Evolutionary conservation across 306 rosid genomes (phyloP).

Genomic region (Vigna hirtella): DNA sequence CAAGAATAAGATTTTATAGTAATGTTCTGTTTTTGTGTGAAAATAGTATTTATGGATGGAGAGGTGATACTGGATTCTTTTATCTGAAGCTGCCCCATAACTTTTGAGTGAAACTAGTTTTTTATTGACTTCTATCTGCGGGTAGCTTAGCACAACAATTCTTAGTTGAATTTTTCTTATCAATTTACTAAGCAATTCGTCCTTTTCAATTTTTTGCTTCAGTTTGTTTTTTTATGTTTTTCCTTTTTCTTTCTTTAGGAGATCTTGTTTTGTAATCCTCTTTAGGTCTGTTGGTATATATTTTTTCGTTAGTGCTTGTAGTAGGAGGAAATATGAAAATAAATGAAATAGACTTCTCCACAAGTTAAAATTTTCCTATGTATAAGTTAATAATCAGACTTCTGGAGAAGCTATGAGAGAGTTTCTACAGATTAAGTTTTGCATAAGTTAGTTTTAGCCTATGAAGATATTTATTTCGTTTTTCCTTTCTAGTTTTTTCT

Average conservation of each 20-base stretch:
- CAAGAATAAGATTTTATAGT: background rate
- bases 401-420: no score
- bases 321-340: no score
- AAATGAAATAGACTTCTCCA: no score
- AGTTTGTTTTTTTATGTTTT: constrained; percentile 5
- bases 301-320: no score
- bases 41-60: background rate
- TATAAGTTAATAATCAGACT: no score
- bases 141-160: background rate
- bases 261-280: background rate
- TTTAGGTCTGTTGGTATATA: no score
- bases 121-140: constrained; percentile 12
- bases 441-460: no score
- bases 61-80: background rate
- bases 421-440: no score
- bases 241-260: background rate
- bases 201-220: constrained; percentile 26
- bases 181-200: constrained; percentile 4
- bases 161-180: background rate
- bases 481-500: no score
- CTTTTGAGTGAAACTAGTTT: background rate
- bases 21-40: constrained; percentile 1
- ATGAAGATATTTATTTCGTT: no score
- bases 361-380: no score
- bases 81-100: background rate